Percentiles rank a stretch among this genome's conserved stretches.
Evolutionary conservation across 805 yeast species (phyloP).

Genomic region (Saccharomyces mikatae): DNA sequence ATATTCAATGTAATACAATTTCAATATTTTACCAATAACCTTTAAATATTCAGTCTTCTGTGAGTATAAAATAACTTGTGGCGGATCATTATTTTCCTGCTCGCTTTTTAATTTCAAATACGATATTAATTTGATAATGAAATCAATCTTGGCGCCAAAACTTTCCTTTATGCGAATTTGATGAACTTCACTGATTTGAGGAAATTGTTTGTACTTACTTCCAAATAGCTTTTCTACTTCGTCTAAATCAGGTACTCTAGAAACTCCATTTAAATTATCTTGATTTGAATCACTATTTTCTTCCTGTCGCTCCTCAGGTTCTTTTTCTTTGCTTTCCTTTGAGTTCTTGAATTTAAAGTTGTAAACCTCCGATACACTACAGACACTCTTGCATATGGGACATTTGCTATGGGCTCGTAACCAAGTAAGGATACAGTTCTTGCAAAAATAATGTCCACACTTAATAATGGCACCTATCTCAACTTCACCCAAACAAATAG

Average conservation of each 20-base stretch:
- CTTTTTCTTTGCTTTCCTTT: background rate
- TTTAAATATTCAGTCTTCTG: constrained; percentile 77
- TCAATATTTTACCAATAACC: constrained; percentile 59
- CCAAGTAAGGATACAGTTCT: constrained; percentile 76
- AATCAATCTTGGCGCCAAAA: constrained; percentile 84
- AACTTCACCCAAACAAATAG: constrained; percentile 69
- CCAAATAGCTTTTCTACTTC: constrained; percentile 2
- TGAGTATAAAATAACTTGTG: constrained; percentile 81
- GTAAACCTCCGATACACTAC: constrained; percentile 50
- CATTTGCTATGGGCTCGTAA: constrained; percentile 47
- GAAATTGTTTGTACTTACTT: constrained; percentile 16
- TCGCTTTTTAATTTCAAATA: constrained; percentile 50
- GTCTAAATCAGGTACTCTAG: constrained; percentile 9
- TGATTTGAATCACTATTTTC: background rate
- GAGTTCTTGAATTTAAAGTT: constrained; percentile 46
- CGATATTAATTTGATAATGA: constrained; percentile 63
- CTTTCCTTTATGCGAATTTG: constrained; percentile 37
- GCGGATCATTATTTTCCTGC: constrained; percentile 29
- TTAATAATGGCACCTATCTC: constrained; percentile 70
- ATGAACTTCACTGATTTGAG: constrained; percentile 38
- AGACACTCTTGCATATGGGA: constrained; percentile 67
- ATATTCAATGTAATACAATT: constrained; percentile 45
- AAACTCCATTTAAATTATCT: background rate
- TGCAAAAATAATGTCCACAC: constrained; percentile 91
- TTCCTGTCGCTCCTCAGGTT: background rate